Percentiles rank a stretch among this genome's conserved stretches.
Conservation (phyloP, 257 asterid genomes). For the Petrea volubilis region DNA sequence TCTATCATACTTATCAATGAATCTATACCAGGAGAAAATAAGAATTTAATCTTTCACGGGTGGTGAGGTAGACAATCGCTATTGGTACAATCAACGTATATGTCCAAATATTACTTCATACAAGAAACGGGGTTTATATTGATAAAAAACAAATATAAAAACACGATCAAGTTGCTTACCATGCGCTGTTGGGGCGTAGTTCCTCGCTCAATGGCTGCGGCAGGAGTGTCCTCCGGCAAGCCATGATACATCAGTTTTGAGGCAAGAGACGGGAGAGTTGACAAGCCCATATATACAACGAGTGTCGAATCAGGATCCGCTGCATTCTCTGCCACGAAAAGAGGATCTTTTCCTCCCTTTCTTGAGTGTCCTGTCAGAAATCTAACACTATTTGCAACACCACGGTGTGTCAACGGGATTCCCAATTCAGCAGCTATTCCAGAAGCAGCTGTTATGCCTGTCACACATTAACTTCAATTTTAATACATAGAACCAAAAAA, state of each 20-base stretch:
- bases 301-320: conserved; percentile 91
- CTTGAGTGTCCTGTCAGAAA: conserved; percentile 93
- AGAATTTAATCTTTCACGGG: too few species aligned
- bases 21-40: too few species aligned
- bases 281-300: conserved; percentile 91
- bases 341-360: conserved; percentile 93
- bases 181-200: conserved; percentile 93
- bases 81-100: too few species aligned
- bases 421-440: conserved; percentile 98
- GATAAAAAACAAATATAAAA: too few species aligned
- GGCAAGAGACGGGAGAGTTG: conserved; percentile 90
- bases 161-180: conserved; percentile 32
- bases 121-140: too few species aligned
- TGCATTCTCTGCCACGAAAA: conserved; percentile 84
- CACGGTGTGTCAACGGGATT: conserved; percentile 96
- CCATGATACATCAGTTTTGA: conserved; percentile 69
- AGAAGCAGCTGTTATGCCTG: conserved; percentile 98
- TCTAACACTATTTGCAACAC: conserved; percentile 84
- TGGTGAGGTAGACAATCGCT: too few species aligned
- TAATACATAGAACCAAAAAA: too few species aligned
- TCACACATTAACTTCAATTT: conserved; percentile 15
- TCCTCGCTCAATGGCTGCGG: conserved; percentile 94
- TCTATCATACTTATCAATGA: too few species aligned
- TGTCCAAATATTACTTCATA: too few species aligned
- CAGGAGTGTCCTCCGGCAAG: conserved; percentile 84